phyloP scores from a whole-genome alignment of 1,139 yeast genomes.

The Lodderomyces elongisporus region DNA sequence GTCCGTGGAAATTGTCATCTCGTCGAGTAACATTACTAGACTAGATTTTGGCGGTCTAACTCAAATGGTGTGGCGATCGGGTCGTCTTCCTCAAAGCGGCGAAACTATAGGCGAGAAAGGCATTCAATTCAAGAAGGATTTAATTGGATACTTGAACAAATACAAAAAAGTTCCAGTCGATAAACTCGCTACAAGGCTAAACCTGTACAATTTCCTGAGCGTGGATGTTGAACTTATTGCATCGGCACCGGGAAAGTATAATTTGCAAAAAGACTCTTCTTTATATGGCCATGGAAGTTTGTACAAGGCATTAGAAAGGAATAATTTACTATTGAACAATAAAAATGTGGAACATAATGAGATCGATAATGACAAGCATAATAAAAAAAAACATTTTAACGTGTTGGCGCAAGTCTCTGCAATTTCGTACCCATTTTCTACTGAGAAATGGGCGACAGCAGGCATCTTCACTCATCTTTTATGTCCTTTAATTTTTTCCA shows the following conservation, averaged over 20 bases:
- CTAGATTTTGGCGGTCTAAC: slow-evolving; percentile 54
- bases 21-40: slow-evolving; percentile 55
- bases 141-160: slow-evolving; percentile 37
- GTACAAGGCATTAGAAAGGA: slow-evolving; percentile 33
- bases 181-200: slow-evolving; percentile 24
- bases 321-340: slow-evolving; percentile 24
- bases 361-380: too few species aligned
- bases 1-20: slow-evolving; percentile 47
- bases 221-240: slow-evolving; percentile 53
- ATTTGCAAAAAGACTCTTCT: slow-evolving; percentile 16
- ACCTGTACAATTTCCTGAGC: slow-evolving; percentile 36
- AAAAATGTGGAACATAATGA: slow-evolving; percentile 2
- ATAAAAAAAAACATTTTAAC: slow-evolving; percentile 18
- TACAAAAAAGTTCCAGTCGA: slow-evolving; percentile 31
- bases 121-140: slow-evolving; percentile 28
- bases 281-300: slow-evolving; percentile 51
- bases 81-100: slow-evolving; percentile 24
- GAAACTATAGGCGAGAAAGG: slow-evolving; percentile 10
- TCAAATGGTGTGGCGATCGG: slow-evolving; percentile 65
- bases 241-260: slow-evolving; percentile 47
- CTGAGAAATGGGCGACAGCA: slow-evolving; percentile 24
- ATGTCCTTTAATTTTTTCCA: slow-evolving; percentile 38
- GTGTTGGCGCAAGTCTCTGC: slow-evolving; percentile 56
- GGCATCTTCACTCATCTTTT: slow-evolving; percentile 55
- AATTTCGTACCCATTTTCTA: slow-evolving; percentile 50